Evolutionary conservation across 1,139 yeast species (phyloP).

Genomic region (Yamadazyma siamensis): DNA sequence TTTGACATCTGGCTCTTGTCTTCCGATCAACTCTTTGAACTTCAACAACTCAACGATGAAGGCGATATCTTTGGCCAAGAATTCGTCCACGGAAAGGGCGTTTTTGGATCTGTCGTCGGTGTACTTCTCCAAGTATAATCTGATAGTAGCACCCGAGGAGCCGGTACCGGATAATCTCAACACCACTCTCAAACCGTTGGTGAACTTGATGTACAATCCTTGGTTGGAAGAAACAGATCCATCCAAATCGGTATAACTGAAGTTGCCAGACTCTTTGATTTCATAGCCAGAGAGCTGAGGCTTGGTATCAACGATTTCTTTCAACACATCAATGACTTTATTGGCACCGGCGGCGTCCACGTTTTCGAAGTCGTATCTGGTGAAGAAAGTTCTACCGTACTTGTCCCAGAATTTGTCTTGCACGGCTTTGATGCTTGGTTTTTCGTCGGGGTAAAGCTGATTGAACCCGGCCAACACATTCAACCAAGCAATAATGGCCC

Average conservation of each 20-base stretch:
- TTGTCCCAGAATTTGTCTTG: conserved; percentile 86
- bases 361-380: conserved; percentile 92
- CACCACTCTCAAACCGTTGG: conserved; percentile 81
- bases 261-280: conserved; percentile 79
- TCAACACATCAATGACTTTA: conserved; percentile 59
- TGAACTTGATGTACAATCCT: conserved; percentile 82
- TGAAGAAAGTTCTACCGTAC: conserved; percentile 96
- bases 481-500: conserved; percentile 98
- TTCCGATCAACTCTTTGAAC: conserved; percentile 73
- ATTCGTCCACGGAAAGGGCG: conserved; percentile 61
- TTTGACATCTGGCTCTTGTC: conserved; percentile 84
- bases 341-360: conserved; percentile 75
- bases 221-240: conserved; percentile 90
- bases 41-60: conserved; percentile 66
- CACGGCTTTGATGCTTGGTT: conserved; percentile 69
- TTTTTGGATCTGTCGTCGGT: conserved; percentile 55
- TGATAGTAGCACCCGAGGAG: conserved; percentile 94
- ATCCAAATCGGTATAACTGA: conserved; percentile 89
- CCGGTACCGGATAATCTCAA: conserved; percentile 97
- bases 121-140: conserved; percentile 88
- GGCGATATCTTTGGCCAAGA: conserved; percentile 58
- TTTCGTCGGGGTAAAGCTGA: conserved; percentile 48
- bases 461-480: conserved; percentile 86
- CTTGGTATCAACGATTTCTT: conserved; percentile 28
- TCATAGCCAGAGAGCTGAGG: conserved; percentile 42